Percentiles rank a stretch among this genome's conserved stretches.
Conservation (phyloP, 2,329 filamentous ascomycete genomes). For the Aspergillus sp. region DNA sequence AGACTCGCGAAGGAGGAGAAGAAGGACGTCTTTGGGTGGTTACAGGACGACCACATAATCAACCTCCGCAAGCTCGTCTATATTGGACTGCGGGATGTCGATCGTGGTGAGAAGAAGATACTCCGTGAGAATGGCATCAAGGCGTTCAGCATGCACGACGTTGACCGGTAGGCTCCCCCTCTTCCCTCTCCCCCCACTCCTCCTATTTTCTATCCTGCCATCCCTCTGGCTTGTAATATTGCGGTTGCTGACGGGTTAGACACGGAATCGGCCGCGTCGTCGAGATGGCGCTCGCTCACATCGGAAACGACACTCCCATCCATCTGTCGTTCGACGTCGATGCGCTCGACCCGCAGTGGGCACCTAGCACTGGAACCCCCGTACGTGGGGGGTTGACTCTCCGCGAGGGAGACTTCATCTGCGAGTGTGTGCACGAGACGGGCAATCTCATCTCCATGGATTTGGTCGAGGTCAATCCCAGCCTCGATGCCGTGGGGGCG, state of each 20-base stretch:
- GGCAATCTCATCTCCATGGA: constrained; percentile 78
- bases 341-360: constrained; percentile 92
- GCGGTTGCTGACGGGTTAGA: constrained; percentile 43
- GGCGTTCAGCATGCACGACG: constrained; percentile 98
- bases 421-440: constrained; percentile 79
- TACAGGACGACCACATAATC: constrained; percentile 60
- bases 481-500: constrained; percentile 67
- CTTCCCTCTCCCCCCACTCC: neutral
- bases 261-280: constrained; percentile 94
- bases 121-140: constrained; percentile 85
- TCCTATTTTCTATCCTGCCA: neutral
- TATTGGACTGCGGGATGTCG: constrained; percentile 91
- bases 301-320: constrained; percentile 91
- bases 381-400: constrained; percentile 91
- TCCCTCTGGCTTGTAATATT: neutral
- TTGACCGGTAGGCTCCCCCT: constrained; percentile 66
- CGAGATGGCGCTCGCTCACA: constrained; percentile 97
- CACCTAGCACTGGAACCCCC: constrained; percentile 91
- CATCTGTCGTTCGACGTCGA: constrained; percentile 98
- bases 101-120: constrained; percentile 90
- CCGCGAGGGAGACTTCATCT: constrained; percentile 95
- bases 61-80: constrained; percentile 88
- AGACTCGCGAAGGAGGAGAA: constrained; percentile 76
- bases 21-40: constrained; percentile 85
- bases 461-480: constrained; percentile 79